phyloP scores from a whole-genome alignment of 805 yeast species.

The Ogataea populi-albae region DNA sequence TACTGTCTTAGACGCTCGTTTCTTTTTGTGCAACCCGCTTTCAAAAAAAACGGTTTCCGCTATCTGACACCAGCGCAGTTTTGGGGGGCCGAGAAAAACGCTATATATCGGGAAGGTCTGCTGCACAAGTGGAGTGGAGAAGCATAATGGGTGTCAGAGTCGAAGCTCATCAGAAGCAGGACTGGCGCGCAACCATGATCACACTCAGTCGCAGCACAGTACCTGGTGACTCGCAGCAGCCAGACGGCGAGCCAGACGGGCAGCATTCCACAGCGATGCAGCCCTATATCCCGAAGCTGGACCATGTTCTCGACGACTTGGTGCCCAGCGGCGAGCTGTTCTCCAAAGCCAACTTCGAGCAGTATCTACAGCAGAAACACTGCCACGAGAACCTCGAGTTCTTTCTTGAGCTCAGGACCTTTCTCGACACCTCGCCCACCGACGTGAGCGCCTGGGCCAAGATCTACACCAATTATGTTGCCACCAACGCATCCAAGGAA shows the following conservation, averaged over 20 bases:
- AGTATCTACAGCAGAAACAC: conserved; percentile 30
- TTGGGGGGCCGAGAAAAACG: too few relatives aligned
- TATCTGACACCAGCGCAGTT: too few relatives aligned
- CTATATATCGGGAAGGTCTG: too few relatives aligned
- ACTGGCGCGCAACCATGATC: neutral
- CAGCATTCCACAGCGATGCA: neutral
- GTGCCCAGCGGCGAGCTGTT: conserved; percentile 21
- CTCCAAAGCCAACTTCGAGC: conserved; percentile 27
- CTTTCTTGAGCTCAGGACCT: conserved; percentile 24
- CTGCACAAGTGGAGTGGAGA: too few relatives aligned
- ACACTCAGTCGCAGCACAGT: too few relatives aligned
- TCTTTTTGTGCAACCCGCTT: too few relatives aligned
- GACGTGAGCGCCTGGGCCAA: conserved; percentile 26
- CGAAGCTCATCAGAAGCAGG: too few relatives aligned
- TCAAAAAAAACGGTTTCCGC: too few relatives aligned
- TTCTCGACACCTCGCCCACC: conserved; percentile 15
- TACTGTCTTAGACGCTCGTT: too few relatives aligned
- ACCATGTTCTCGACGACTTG: conserved; percentile 26
- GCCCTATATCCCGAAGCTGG: conserved; percentile 27
- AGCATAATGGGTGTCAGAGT: too few relatives aligned
- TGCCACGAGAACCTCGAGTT: conserved; percentile 37
- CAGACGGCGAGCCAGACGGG: too few relatives aligned
- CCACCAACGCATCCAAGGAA: conserved; percentile 25
- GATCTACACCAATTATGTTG: conserved; percentile 28
- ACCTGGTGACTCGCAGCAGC: neutral